Base-by-base conservation (phyloP, 164 flowering plant species). In the Platanus orientalis region DNA sequence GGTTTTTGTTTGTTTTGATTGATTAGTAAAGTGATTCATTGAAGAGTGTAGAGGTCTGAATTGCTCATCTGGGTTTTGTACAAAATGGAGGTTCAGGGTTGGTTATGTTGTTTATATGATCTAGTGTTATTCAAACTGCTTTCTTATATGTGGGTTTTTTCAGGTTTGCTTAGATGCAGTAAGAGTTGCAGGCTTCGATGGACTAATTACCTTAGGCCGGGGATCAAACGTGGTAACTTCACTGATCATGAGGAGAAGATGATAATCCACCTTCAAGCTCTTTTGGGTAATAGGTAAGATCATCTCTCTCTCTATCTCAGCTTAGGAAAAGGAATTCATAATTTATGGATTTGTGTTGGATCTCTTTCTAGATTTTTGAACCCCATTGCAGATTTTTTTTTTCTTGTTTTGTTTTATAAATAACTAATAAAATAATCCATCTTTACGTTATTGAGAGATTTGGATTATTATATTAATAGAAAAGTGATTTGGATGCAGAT, bases 121-220 rank as follows among this genome's bases (percentile, higher is more conserved):
- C 1, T 24, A 26, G 39, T 54, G 28, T 7, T 63, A 26, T 40
- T 69, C 20, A 26, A 14, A n/a, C 10, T 50, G 16, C 34, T 13
- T 40, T 28, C n/a, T 7, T 21, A 29, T 61, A 7, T 58, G 32
- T 52, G 26, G 21, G 51, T 50, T 36, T 44, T 47, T 14, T 26
- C 67, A 81, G 85, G 83, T 30, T 64, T 81, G 73, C 76, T 66
- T 16, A 75, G 85, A 61, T 81, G 85, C 69, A 79, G 83, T 51
- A 81, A 81, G 62, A 81, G 85, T 61, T 81, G 85, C 73, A 81
- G 85, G 58, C 80, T 81, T 44, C 73, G 85, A 60, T 81, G 85
- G 85, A 79, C 85, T 49, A 81, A 81, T 64, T 81, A 81, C 34
- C 80, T 81, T 3, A 73, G 85, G 62, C 85, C 85, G 0, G 85